Conservation (phyloP, 139 green algal species). For the Asterochloris sp. region DNA sequence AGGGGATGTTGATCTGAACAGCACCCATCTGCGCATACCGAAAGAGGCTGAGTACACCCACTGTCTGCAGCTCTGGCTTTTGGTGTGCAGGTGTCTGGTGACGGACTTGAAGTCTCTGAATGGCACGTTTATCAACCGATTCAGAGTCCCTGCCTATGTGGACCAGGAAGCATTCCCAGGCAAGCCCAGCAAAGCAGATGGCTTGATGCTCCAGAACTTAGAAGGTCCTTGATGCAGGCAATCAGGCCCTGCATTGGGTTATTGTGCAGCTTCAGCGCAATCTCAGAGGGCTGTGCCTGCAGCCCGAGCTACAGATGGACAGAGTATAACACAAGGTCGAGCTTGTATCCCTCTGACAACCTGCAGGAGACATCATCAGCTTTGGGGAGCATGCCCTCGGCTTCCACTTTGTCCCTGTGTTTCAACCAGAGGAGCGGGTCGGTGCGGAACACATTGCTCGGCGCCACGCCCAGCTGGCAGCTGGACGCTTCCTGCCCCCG, state of each 20-base stretch:
- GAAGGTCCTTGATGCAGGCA: too few species aligned
- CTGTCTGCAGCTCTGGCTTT: neutral
- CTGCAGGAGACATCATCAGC: slow-evolving; percentile 27
- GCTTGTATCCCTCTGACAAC: slow-evolving; percentile 13
- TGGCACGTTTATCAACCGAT: slow-evolving; percentile 42
- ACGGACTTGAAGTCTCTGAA: slow-evolving; percentile 41
- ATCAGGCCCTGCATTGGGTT: too few species aligned
- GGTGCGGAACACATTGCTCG: neutral
- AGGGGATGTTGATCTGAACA: neutral
- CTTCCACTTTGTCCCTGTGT: slow-evolving; percentile 27
- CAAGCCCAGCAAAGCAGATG: too few species aligned
- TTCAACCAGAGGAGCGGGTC: neutral
- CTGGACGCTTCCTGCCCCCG: neutral
- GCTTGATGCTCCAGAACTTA: too few species aligned
- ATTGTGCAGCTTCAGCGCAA: too few species aligned
- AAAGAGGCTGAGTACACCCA: neutral
- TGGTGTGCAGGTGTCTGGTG: slow-evolving; percentile 22
- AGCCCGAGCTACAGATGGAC: neutral
- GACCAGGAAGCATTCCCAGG: slow-evolving; percentile 5
- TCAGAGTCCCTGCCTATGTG: neutral
- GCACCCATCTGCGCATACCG: too few species aligned
- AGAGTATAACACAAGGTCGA: slow-evolving; percentile 8
- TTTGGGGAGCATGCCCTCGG: slow-evolving; percentile 29
- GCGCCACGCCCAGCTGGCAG: neutral
- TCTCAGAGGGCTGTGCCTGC: too few species aligned